Conservation (phyloP, 306 rosid genomes). For the Quercus engelmannii region DNA sequence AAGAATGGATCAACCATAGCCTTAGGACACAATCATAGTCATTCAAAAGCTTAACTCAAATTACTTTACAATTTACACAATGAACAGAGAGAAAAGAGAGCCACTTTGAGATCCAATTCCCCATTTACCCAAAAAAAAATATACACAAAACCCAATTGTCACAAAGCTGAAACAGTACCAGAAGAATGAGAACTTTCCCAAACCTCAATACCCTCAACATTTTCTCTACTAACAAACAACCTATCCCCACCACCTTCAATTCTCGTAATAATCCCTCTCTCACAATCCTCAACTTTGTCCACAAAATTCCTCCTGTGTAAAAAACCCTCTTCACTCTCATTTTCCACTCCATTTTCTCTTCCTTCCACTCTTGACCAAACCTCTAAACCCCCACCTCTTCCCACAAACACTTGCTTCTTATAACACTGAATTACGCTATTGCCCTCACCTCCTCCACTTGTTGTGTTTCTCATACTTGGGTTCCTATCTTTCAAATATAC, state of each 20-base stretch:
- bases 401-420: constrained; percentile 65
- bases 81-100: not conserved
- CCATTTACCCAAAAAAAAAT: not conserved
- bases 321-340: constrained; percentile 20
- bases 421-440: constrained; percentile 49
- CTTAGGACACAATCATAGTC: too few species aligned
- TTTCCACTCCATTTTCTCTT: constrained; percentile 16
- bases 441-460: constrained; percentile 15
- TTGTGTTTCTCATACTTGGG: constrained; percentile 47
- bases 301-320: constrained; percentile 67
- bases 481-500: constrained; percentile 73
- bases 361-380: constrained; percentile 65
- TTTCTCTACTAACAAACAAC: constrained; percentile 73
- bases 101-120: not conserved
- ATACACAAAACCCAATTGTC: not conserved
- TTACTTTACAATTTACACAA: not conserved
- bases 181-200: constrained; percentile 83
- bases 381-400: constrained; percentile 74
- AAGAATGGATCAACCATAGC: too few species aligned
- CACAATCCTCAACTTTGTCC: constrained; percentile 60
- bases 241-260: constrained; percentile 90
- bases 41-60: not conserved
- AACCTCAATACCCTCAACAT: constrained; percentile 83
- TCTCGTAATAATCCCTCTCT: constrained; percentile 65
- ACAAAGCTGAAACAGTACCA: constrained; percentile 31